Conservation (phyloP, 2,329 filamentous ascomycete species). For the Botrytis cinerea region DNA sequence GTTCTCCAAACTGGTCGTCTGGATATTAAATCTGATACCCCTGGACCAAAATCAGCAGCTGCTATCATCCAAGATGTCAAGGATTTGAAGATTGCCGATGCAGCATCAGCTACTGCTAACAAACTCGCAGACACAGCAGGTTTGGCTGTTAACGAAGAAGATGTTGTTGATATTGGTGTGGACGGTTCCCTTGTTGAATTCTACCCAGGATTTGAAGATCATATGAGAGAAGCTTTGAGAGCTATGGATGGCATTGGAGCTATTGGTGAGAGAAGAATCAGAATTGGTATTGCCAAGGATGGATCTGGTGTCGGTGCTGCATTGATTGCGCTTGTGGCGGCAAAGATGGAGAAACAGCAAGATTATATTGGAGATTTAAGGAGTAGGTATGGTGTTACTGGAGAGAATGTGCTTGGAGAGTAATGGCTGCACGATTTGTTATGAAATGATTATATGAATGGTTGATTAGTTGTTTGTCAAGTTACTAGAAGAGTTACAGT, state of each 20-base stretch:
- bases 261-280: slow-evolving; percentile 78
- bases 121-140: slow-evolving; percentile 37
- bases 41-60: slow-evolving; percentile 33
- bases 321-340: slow-evolving; percentile 88
- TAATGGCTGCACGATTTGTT: slow-evolving; percentile 10
- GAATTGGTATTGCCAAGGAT: slow-evolving; percentile 96
- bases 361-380: slow-evolving; percentile 31
- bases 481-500: neutral
- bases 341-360: slow-evolving; percentile 48
- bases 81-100: slow-evolving; percentile 34
- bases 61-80: slow-evolving; percentile 37
- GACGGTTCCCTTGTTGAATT: slow-evolving; percentile 94
- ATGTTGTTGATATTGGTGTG: slow-evolving; percentile 85
- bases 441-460: slow-evolving; percentile 14
- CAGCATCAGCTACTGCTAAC: slow-evolving; percentile 34
- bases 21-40: slow-evolving; percentile 38
- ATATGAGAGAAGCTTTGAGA: slow-evolving; percentile 80
- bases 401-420: neutral
- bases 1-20: slow-evolving; percentile 80
- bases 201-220: slow-evolving; percentile 88
- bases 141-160: slow-evolving; percentile 48
- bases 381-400: neutral
- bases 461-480: neutral
- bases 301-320: slow-evolving; percentile 95
- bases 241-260: slow-evolving; percentile 76